Evolutionary conservation across 2,329 filamentous ascomycete species (phyloP).

Genomic region (Pseudogymnoascus sp.): DNA sequence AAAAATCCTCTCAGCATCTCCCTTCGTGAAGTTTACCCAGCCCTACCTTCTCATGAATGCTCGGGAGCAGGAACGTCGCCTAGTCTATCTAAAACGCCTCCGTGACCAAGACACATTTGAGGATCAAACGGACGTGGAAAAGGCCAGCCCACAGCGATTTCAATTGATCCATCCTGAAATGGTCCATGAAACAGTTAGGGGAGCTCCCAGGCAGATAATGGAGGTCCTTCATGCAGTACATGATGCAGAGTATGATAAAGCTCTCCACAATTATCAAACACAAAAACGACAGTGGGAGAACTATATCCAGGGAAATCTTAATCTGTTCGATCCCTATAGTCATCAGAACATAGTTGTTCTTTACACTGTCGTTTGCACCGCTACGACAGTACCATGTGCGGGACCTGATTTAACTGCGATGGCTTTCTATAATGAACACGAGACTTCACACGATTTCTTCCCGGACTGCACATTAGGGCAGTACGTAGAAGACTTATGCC

Average conservation of each 20-base stretch:
- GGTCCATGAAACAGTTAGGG: slow-evolving; percentile 77
- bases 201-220: slow-evolving; percentile 77
- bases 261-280: slow-evolving; percentile 84
- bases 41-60: slow-evolving; percentile 90
- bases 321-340: slow-evolving; percentile 88
- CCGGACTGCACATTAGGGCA: slow-evolving; percentile 90
- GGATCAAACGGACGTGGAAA: slow-evolving; percentile 51
- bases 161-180: slow-evolving; percentile 91
- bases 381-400: slow-evolving; percentile 85
- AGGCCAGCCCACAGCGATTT: slow-evolving; percentile 63
- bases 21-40: slow-evolving; percentile 91
- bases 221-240: slow-evolving; percentile 93
- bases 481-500: slow-evolving; percentile 86
- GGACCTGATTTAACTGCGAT: slow-evolving; percentile 87
- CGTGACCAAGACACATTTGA: slow-evolving; percentile 66
- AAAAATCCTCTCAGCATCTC: slow-evolving; percentile 87
- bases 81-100: slow-evolving; percentile 74
- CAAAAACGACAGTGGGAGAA: slow-evolving; percentile 96
- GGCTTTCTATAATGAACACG: slow-evolving; percentile 88
- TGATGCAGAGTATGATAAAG: slow-evolving; percentile 94
- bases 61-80: slow-evolving; percentile 77
- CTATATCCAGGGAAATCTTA: slow-evolving; percentile 79
- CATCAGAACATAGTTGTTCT: slow-evolving; percentile 95
- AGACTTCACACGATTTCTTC: slow-evolving; percentile 58
- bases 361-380: slow-evolving; percentile 88